phyloP scores from a whole-genome alignment of 179 eudicot genomes.

The Heliamphora pulchella region DNA sequence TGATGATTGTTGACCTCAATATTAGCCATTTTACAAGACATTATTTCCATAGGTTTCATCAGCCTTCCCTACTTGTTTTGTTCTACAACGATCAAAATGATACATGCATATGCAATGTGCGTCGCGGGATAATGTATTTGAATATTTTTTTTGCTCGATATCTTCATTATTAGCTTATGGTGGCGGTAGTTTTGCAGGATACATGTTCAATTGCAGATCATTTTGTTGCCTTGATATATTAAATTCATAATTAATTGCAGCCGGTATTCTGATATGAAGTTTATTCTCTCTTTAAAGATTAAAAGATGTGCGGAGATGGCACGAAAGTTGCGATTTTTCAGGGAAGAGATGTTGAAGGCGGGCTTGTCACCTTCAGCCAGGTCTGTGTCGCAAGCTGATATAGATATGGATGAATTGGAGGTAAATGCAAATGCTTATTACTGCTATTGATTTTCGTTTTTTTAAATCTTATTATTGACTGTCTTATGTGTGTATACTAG shows the following conservation, averaged over 20 bases:
- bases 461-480: not conserved
- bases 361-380: slow-evolving; percentile 48
- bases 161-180: not conserved
- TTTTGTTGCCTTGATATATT: not conserved
- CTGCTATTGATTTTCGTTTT: not conserved
- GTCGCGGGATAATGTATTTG: not conserved
- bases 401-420: slow-evolving; percentile 70
- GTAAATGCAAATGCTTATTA: slow-evolving; percentile 27
- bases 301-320: slow-evolving; percentile 96
- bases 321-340: slow-evolving; percentile 68
- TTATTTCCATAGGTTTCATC: not conserved
- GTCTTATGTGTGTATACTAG: slow-evolving; percentile 27
- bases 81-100: not conserved
- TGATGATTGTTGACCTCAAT: not conserved
- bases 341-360: slow-evolving; percentile 72
- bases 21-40: not conserved
- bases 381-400: slow-evolving; percentile 26
- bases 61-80: too few species aligned
- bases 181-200: not conserved
- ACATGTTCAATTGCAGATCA: not conserved
- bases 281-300: slow-evolving; percentile 36
- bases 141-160: not conserved
- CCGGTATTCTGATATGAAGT: not conserved
- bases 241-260: not conserved
- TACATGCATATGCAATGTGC: not conserved